A percentile compares a stretch with the other conserved stretches of the same genome.
Conservation (phyloP, 306 rosid genomes). For the Vigna trinervia region DNA sequence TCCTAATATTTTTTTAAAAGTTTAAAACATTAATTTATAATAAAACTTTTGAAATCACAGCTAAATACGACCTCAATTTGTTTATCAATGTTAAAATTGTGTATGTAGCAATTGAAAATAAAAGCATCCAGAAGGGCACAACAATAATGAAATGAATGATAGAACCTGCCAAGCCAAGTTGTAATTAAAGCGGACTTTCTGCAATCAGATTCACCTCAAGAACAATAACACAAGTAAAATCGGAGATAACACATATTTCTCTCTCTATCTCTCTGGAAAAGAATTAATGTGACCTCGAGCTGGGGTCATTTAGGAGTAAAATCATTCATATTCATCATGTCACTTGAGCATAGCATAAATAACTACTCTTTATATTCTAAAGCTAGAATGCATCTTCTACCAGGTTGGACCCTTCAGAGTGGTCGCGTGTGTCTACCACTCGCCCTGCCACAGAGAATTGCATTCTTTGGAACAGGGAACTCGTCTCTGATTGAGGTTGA, state of each 20-base stretch:
- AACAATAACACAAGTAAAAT: slow-evolving; percentile 31
- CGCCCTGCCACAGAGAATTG: slow-evolving; percentile 87
- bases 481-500: slow-evolving; percentile 89
- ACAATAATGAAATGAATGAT: slow-evolving; percentile 26
- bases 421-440: slow-evolving; percentile 88
- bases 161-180: neutral
- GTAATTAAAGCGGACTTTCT: neutral
- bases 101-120: neutral
- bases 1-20: no score
- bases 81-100: no score
- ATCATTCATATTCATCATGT: slow-evolving; percentile 38
- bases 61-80: no score
- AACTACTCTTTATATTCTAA: slow-evolving; percentile 42
- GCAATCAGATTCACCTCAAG: slow-evolving; percentile 39
- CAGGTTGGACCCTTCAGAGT: slow-evolving; percentile 49
- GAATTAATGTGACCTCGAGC: slow-evolving; percentile 88
- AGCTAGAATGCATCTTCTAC: slow-evolving; percentile 48
- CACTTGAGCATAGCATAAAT: slow-evolving; percentile 29
- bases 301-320: slow-evolving; percentile 61
- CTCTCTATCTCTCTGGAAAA: slow-evolving; percentile 47
- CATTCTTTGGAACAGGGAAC: slow-evolving; percentile 91
- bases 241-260: slow-evolving; percentile 32
- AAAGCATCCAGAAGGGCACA: neutral
- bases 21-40: no score
- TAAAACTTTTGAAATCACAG: no score